Conservation (phyloP, 805 yeast genomes). For the Barnettozyma sucrosica region DNA sequence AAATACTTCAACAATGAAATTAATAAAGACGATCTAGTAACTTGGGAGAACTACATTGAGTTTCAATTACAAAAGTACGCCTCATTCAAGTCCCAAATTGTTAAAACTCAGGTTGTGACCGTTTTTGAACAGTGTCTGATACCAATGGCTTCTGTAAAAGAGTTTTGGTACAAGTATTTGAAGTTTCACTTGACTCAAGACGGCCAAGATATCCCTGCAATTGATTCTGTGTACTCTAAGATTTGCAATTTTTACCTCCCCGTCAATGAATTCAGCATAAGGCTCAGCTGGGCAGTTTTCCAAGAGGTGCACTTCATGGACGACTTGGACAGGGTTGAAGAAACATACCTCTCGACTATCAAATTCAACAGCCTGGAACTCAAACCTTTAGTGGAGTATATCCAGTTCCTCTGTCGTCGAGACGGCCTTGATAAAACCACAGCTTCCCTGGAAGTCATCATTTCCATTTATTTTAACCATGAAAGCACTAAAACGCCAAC, state of each 20-base stretch:
- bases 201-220: conserved; percentile 24
- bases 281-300: conserved; percentile 23
- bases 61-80: conserved; percentile 38
- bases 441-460: conserved; percentile 14
- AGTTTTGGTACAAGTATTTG: conserved; percentile 65
- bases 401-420: conserved; percentile 18
- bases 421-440: conserved; percentile 5
- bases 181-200: not conserved
- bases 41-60: conserved; percentile 62
- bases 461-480: conserved; percentile 16
- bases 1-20: conserved; percentile 45
- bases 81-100: conserved; percentile 11
- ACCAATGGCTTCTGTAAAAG: conserved; percentile 55
- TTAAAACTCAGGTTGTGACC: conserved; percentile 30
- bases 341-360: conserved; percentile 18
- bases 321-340: conserved; percentile 13
- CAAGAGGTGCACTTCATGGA: conserved; percentile 10
- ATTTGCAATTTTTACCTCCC: conserved; percentile 42
- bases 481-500: not conserved
- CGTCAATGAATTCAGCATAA: conserved; percentile 9
- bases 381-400: conserved; percentile 20
- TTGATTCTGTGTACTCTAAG: conserved; percentile 42
- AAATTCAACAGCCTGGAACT: conserved; percentile 8
- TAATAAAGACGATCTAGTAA: conserved; percentile 28
- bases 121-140: conserved; percentile 71